Evolutionary conservation across 2,329 filamentous ascomycete species (phyloP), one percentile per base, ranked within the genome.

Genomic region (Fusarium udum): DNA sequence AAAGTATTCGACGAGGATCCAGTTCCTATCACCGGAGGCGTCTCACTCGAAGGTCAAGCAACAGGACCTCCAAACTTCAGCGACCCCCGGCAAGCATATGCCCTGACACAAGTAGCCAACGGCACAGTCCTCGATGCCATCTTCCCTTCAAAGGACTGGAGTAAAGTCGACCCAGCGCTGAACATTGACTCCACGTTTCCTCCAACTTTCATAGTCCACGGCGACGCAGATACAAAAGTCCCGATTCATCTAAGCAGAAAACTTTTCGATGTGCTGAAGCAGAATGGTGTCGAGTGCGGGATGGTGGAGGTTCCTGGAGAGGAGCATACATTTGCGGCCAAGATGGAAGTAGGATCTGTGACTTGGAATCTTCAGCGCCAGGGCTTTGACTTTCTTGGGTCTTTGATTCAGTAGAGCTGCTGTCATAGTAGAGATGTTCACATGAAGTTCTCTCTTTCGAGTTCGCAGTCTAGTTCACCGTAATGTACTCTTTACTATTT

Each of bases 311-410:
- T 59, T 28, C 57, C 57, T 14, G 31, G 31, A 1, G 57, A 59
- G 24, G 57, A 59, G 20, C 57, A 59, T 31, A 59, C 43, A 9
- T 59, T 59, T n/a, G 57, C 57, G 7, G 57, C 57, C 3, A 51
- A 31, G 34, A 59, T 59, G 57, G 26, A 40, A 28, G 57, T 51
- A 0, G 57, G 26, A 2, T 51, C 43, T 7, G 20, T 14, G 1
- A 59, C 57, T 20, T 59, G 55, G 55, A 48, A 36, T 20, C 39
- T 58, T 8, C 43, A 59, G 22, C 26, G 22, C 1, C 20, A 51
- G 22, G 57, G 57, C 34, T 59, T 59, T 15, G 43, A 51, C 24
- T 59, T 59, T 26, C 32, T 59, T 12, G 34, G 22, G 24, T n/a
- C 55, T 4, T 3, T 58, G 14, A 58, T 51, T 2, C 24, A 46